phyloP scores from a whole-genome alignment of 2,329 filamentous ascomycete species.

The Phialocephala subalpina region DNA sequence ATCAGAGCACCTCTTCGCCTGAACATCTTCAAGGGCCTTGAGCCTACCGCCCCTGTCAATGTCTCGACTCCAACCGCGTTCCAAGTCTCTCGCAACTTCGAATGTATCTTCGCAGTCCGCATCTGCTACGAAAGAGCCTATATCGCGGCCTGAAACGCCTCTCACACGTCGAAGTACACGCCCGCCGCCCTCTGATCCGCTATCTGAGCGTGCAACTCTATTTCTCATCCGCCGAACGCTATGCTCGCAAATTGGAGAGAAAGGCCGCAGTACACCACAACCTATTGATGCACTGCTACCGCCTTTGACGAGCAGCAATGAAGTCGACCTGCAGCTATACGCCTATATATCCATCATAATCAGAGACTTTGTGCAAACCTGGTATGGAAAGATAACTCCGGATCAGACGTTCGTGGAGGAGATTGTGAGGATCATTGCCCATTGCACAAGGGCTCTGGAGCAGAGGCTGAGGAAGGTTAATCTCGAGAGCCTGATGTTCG shows the following conservation, averaged over 20 bases:
- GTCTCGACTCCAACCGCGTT: conserved; percentile 34
- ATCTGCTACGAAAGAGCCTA: conserved; percentile 28
- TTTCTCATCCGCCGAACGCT: conserved; percentile 84
- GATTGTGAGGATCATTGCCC: conserved; percentile 88
- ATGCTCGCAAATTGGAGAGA: conserved; percentile 73
- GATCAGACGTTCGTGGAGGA: conserved; percentile 90
- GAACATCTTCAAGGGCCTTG: conserved; percentile 5
- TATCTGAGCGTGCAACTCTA: conserved; percentile 81
- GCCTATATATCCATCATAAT: conserved; percentile 90
- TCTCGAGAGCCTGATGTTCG: conserved; percentile 81
- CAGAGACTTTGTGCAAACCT: conserved; percentile 88
- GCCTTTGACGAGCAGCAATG: conserved; percentile 91
- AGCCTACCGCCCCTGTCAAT: conserved; percentile 22
- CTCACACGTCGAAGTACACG: conserved; percentile 42
- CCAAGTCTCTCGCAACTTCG: conserved; percentile 30
- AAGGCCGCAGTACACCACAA: conserved; percentile 58
- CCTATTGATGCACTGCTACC: conserved; percentile 86
- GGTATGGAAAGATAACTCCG: conserved; percentile 92
- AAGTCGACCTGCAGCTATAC: conserved; percentile 92
- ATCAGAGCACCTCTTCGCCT: background rate
- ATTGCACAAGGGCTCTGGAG: conserved; percentile 87
- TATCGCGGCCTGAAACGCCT: conserved; percentile 29
- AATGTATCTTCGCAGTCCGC: conserved; percentile 33
- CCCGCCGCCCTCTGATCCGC: conserved; percentile 54
- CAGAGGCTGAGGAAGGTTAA: conserved; percentile 85